Conservation (phyloP, 1,139 yeast species). For the Geotrichum carabidarum region DNA sequence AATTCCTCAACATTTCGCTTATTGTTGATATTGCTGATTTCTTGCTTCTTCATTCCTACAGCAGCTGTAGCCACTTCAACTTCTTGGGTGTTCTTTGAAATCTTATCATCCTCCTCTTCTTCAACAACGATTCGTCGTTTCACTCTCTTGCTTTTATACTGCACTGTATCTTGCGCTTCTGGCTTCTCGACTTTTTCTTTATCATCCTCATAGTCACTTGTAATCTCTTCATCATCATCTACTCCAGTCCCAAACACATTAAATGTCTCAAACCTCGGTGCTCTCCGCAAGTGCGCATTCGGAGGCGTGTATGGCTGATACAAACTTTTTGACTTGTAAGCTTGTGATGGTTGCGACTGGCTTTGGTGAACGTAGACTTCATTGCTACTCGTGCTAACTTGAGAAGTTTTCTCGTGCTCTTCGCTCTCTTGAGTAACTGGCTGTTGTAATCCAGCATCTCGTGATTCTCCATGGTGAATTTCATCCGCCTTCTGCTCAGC, state of each 20-base stretch:
- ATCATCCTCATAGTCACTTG: slow-evolving; percentile 22
- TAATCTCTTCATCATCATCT: slow-evolving; percentile 18
- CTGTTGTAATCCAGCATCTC: too few species aligned
- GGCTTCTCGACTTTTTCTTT: not conserved
- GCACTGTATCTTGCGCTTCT: not conserved
- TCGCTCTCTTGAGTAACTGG: too few species aligned
- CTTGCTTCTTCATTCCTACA: not conserved
- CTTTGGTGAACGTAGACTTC: not conserved
- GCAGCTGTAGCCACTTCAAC: too few species aligned
- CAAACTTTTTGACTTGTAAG: not conserved
- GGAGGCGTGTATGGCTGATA: not conserved
- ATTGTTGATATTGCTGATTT: not conserved
- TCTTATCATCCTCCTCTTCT: slow-evolving; percentile 8
- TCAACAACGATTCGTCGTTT: slow-evolving; percentile 7
- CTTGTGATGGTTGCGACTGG: not conserved
- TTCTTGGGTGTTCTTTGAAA: not conserved
- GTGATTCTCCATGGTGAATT: not conserved
- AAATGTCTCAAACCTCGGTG: not conserved
- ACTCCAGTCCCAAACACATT: not conserved
- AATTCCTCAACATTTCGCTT: not conserved
- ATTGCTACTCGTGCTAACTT: not conserved
- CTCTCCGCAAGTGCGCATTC: not conserved
- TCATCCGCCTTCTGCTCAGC: slow-evolving; percentile 10
- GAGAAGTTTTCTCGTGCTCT: not conserved
- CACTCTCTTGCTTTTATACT: not conserved